phyloP scores from a whole-genome alignment of 306 rosid genomes.

The Cucurbita ficifolia region DNA sequence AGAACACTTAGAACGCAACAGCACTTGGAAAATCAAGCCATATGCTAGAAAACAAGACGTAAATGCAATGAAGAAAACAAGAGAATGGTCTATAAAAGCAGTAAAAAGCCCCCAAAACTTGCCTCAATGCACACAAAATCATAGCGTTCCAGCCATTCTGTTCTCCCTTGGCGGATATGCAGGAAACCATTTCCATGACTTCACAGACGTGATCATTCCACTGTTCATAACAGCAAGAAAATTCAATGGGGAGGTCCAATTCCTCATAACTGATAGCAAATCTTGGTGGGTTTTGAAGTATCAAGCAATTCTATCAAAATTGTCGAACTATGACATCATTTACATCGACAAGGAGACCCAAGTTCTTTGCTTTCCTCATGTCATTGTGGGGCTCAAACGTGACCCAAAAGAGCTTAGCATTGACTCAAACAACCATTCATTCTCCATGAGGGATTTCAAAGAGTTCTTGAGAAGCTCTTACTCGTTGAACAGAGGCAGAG shows the following conservation, averaged over 20 bases:
- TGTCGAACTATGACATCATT: constrained; percentile 43
- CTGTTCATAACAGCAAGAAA: constrained; percentile 47
- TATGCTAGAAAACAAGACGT: constrained; percentile 53
- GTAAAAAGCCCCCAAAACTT: constrained; percentile 8
- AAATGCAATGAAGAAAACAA: constrained; percentile 33
- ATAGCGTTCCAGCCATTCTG: constrained; percentile 48
- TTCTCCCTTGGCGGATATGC: constrained; percentile 63
- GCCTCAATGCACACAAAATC: constrained; percentile 34
- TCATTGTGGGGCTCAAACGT: constrained; percentile 57
- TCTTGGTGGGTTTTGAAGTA: constrained; percentile 46
- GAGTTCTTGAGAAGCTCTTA: constrained; percentile 44
- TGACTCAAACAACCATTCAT: constrained; percentile 38
- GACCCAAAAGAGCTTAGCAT: constrained; percentile 38
- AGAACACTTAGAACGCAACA: constrained; percentile 16
- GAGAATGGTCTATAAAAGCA: constrained; percentile 48
- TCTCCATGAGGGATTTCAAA: constrained; percentile 59
- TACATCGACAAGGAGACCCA: constrained; percentile 38
- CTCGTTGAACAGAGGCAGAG: constrained; percentile 32
- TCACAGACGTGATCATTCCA: constrained; percentile 60
- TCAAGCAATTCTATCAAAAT: constrained; percentile 23
- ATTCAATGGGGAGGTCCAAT: constrained; percentile 55
- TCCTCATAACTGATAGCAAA: constrained; percentile 31
- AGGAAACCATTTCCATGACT: constrained; percentile 85
- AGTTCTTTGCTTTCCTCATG: constrained; percentile 66
- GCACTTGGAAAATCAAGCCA: constrained; percentile 50